Base-by-base conservation (phyloP, 257 asterid species). In the Rubia yunnanensis region DNA sequence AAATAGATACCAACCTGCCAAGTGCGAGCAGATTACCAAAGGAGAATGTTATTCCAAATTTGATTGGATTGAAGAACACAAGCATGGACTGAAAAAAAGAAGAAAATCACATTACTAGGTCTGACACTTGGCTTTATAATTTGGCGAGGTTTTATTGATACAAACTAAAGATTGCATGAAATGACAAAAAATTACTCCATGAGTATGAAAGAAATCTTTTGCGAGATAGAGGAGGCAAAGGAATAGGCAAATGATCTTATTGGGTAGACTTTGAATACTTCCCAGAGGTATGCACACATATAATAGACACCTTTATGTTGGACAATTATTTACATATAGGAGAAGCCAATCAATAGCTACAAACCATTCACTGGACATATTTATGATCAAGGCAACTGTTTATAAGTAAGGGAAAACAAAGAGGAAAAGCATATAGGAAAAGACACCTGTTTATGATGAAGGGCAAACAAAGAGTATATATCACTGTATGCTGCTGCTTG, bases 1-100 rank as follows among this genome's bases (percentile, higher is more conserved):
- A 65, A 66, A 38, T 22, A 28, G 50, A 62, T 64, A 69, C 86
- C 35, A 74, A 92, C 99, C 99, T 89, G 83, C 99, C 99, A 69
- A 92, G 92, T 50, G 99, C 99, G 63, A 92, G 99, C 83, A 92
- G 70, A 78, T 92, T 92, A 78, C 99, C 99, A 26, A 92, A 86
- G 60, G 99, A 89, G 80, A 92, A 92, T 55, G 97, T 88, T 61
- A 92, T 77, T 70, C 99, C 99, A 75, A 92, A 92, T 85, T 92
- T 92, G 86, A 92, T 74, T 41, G 97, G 99, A 76, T 89, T 83
- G 88, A 92, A 88, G 89, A 92, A 92, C 64, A 92, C 96, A 75
- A 92, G 92, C 96, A 89, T 83, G 2, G 99, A 92, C 99, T 92
- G 95, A 49, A 64, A 46, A 50, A 38, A 63, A 63, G 44, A 64